phyloP scores from a whole-genome alignment of 2,329 filamentous ascomycete genomes.

The Colletotrichum shisoi region DNA sequence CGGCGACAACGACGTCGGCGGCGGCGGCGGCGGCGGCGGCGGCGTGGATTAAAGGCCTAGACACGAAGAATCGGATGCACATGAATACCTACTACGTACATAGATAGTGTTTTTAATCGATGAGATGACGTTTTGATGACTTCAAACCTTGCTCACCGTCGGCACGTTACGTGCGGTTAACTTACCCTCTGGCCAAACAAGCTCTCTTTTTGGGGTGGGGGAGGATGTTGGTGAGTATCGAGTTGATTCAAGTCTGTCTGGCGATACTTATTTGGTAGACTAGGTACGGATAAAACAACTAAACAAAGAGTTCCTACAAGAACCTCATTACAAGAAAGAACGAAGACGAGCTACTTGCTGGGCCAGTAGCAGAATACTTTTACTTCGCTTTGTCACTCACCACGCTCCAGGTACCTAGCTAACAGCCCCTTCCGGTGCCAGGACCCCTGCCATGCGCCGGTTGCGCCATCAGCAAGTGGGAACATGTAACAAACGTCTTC shows the following conservation, averaged over 20 bases:
- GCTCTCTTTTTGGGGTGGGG: background rate
- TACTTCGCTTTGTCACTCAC: background rate
- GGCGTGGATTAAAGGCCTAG: conserved; percentile 1
- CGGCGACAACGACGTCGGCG: background rate
- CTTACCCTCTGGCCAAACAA: background rate
- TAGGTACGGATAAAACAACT: background rate
- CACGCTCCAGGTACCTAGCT: background rate
- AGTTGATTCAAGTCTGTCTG: background rate
- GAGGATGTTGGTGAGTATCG: no score
- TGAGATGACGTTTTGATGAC: conserved; percentile 21
- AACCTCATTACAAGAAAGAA: no score
- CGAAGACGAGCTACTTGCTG: no score
- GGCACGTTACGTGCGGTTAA: no score
- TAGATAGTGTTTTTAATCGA: conserved; percentile 28
- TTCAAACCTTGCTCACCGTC: background rate
- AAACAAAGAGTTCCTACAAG: no score
- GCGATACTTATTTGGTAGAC: background rate
- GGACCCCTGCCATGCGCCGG: conserved; percentile 5
- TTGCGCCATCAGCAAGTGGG: conserved; percentile 31
- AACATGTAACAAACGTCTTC: conserved; percentile 12
- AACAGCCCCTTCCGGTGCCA: conserved; percentile 5
- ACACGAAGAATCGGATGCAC: background rate
- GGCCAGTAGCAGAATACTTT: background rate
- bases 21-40: background rate
- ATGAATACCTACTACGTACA: conserved; percentile 14